Conservation (phyloP, 2,329 filamentous ascomycete genomes). For the Davidsoniella neocaledoniae region DNA sequence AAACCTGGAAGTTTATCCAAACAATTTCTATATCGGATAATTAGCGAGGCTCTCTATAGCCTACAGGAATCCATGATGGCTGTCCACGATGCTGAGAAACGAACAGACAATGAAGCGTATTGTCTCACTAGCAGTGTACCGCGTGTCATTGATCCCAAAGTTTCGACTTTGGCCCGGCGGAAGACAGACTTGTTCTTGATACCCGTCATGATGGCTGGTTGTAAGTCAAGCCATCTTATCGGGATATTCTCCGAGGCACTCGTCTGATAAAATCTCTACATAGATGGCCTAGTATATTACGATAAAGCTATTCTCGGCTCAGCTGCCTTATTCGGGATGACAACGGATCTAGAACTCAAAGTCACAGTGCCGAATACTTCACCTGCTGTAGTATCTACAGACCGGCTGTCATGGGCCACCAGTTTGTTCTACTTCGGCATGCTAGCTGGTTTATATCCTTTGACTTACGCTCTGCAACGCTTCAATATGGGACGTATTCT, state of each 20-base stretch:
- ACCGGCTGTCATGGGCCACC: slow-evolving; percentile 57
- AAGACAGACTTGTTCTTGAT: slow-evolving; percentile 55
- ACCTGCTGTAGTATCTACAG: slow-evolving; percentile 40
- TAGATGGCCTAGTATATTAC: slow-evolving; percentile 27
- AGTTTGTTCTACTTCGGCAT: slow-evolving; percentile 42
- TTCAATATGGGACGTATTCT: slow-evolving; percentile 30
- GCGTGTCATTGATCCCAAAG: too few species aligned
- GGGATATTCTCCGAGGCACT: neutral
- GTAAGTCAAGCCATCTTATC: slow-evolving; percentile 14
- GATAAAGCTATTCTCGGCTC: slow-evolving; percentile 54
- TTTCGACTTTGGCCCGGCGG: slow-evolving; percentile 16
- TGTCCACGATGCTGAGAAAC: too few species aligned
- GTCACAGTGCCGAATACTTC: slow-evolving; percentile 28
- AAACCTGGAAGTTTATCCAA: too few species aligned
- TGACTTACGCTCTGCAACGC: slow-evolving; percentile 49
- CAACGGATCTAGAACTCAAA: slow-evolving; percentile 43
- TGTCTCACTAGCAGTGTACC: too few species aligned
- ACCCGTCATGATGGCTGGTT: slow-evolving; percentile 45
- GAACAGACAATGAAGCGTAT: too few species aligned
- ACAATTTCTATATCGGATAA: too few species aligned
- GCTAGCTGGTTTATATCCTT: slow-evolving; percentile 56
- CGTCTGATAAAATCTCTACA: neutral
- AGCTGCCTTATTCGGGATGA: slow-evolving; percentile 63
- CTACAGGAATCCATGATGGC: too few species aligned
- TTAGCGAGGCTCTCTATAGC: too few species aligned